phyloP scores from a whole-genome alignment of 345 rosid species.

The Eucalyptus cloeziana region DNA sequence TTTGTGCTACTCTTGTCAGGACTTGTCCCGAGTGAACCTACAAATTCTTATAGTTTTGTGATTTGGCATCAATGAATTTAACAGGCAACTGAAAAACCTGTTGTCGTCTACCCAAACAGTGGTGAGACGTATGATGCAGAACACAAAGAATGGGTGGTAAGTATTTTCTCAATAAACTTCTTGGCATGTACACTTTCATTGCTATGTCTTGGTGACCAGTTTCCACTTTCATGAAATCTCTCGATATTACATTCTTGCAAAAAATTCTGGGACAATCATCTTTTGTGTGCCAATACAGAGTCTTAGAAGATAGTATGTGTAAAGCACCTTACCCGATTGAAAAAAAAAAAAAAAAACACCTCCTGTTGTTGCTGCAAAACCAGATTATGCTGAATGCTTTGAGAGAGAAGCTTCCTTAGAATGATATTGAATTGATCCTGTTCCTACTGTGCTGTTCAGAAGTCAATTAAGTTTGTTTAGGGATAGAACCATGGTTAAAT shows the following conservation, averaged over 20 bases:
- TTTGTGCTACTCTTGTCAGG: not conserved
- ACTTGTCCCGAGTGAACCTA: not conserved
- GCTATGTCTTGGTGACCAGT: not conserved
- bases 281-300: not conserved
- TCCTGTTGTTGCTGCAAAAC: not conserved
- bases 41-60: not conserved
- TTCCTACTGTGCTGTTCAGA: not conserved
- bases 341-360: not conserved
- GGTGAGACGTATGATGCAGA: constrained; percentile 68
- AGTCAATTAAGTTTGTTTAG: not conserved
- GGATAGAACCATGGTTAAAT: not conserved
- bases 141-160: constrained; percentile 69
- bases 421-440: not conserved
- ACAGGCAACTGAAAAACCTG: constrained; percentile 64
- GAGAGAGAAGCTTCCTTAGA: not conserved
- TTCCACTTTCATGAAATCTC: not conserved
- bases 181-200: not conserved
- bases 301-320: not conserved
- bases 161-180: not conserved
- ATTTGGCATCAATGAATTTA: not conserved
- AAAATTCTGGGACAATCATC: not conserved
- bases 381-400: not conserved
- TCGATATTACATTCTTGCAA: not conserved
- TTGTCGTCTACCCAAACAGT: constrained; percentile 71
- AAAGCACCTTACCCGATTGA: not conserved